Evolutionary conservation across 2,329 filamentous ascomycete genomes (phyloP).

Genomic region (Exophiala aquamarina): DNA sequence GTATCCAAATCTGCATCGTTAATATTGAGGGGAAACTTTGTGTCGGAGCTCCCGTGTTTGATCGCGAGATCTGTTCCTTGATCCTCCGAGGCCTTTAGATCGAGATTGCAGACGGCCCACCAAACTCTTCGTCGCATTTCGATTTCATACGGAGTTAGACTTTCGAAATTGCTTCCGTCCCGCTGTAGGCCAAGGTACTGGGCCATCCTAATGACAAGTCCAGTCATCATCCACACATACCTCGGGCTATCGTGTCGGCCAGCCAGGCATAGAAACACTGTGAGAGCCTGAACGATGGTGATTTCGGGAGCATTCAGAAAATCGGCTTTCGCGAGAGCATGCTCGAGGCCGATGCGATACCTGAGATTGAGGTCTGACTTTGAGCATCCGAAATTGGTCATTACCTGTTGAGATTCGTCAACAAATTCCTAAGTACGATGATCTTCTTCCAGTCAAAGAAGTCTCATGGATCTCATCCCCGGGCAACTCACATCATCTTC

Average conservation of each 20-base stretch:
- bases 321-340: constrained; percentile 55
- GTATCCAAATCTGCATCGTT: constrained; percentile 49
- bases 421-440: too few relatives aligned
- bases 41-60: constrained; percentile 58
- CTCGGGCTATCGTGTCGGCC: constrained; percentile 48
- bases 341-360: constrained; percentile 55
- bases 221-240: constrained; percentile 44
- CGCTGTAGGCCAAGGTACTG: constrained; percentile 37
- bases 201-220: constrained; percentile 41
- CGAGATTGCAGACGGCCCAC: constrained; percentile 50
- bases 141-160: constrained; percentile 52
- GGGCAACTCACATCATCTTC: constrained; percentile 55
- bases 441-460: background rate
- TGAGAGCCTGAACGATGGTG: constrained; percentile 56
- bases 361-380: constrained; percentile 47
- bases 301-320: constrained; percentile 57
- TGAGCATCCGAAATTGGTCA: constrained; percentile 40
- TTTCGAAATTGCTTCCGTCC: constrained; percentile 50
- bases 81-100: constrained; percentile 61
- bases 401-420: constrained; percentile 9
- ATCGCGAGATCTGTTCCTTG: constrained; percentile 63
- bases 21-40: constrained; percentile 49
- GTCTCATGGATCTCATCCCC: too few relatives aligned
- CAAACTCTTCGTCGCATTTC: constrained; percentile 38
- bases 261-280: constrained; percentile 56